Percentiles rank a stretch among this genome's conserved stretches.
These are phyloP conservation scores for Boletellus emodensis DNA, from an alignment of 768 basidiomycete species.

Conservation along the genomic window DNA sequence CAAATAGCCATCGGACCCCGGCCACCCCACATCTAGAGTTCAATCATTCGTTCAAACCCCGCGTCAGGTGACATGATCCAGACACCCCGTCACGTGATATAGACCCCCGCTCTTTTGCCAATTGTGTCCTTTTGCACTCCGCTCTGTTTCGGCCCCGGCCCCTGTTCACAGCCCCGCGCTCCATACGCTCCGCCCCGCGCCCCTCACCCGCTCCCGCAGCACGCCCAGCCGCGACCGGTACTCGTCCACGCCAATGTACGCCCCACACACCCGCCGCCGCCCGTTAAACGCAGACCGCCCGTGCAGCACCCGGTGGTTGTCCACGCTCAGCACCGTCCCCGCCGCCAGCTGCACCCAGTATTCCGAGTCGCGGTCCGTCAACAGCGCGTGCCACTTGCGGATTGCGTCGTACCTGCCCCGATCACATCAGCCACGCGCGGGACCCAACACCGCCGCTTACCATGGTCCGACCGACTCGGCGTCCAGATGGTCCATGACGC, in stretches of 20 bases:
- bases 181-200: slow-evolving; percentile 51
- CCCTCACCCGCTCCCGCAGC: slow-evolving; percentile 48
- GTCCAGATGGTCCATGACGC: slow-evolving; percentile 62
- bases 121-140: slow-evolving; percentile 17
- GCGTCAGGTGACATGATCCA: slow-evolving; percentile 17
- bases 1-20: slow-evolving; percentile 20
- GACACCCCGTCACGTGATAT: slow-evolving; percentile 18
- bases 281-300: slow-evolving; percentile 91
- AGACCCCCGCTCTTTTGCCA: slow-evolving; percentile 21
- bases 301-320: slow-evolving; percentile 93
- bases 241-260: slow-evolving; percentile 91
- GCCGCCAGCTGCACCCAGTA: slow-evolving; percentile 89
- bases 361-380: slow-evolving; percentile 80
- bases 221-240: slow-evolving; percentile 76
- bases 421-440: neutral
- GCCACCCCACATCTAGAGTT: slow-evolving; percentile 19
- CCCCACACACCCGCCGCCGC: slow-evolving; percentile 89
- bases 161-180: slow-evolving; percentile 43
- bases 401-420: slow-evolving; percentile 71
- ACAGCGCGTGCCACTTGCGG: slow-evolving; percentile 66
- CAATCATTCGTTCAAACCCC: slow-evolving; percentile 13
- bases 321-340: slow-evolving; percentile 87
- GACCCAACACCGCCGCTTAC: slow-evolving; percentile 33
- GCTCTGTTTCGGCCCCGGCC: slow-evolving; percentile 19
- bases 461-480: slow-evolving; percentile 69